phyloP scores from a whole-genome alignment of 2,329 filamentous ascomycete species.

The Alternaria postmessia region DNA sequence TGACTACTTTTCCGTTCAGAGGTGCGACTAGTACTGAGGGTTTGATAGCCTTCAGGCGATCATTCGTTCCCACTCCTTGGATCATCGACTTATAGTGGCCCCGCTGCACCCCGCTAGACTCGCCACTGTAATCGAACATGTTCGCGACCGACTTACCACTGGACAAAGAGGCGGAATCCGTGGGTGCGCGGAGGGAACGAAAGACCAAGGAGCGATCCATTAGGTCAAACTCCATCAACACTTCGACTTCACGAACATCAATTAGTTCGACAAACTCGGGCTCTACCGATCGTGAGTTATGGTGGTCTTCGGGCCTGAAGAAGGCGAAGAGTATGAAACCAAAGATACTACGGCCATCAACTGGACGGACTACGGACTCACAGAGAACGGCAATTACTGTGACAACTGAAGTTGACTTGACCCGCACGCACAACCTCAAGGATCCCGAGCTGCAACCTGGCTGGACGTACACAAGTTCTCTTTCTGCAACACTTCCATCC shows the following conservation, averaged over 20 bases:
- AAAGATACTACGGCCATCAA: constrained; percentile 28
- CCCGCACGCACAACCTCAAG: constrained; percentile 23
- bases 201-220: constrained; percentile 39
- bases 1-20: constrained; percentile 30
- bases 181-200: constrained; percentile 49
- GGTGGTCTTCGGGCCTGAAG: constrained; percentile 45
- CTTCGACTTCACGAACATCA: constrained; percentile 37
- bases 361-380: constrained; percentile 27
- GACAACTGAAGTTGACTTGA: constrained; percentile 14
- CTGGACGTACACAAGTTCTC: constrained; percentile 42
- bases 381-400: constrained; percentile 12
- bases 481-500: constrained; percentile 44
- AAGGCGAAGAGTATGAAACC: constrained; percentile 42
- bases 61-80: constrained; percentile 20
- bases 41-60: constrained; percentile 8
- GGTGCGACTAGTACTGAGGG: constrained; percentile 15
- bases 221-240: constrained; percentile 37
- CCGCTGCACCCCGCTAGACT: constrained; percentile 17
- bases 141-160: constrained; percentile 52
- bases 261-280: constrained; percentile 38
- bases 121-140: constrained; percentile 36
- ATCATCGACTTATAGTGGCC: constrained; percentile 27
- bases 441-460: constrained; percentile 41
- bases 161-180: constrained; percentile 46
- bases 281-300: constrained; percentile 37